Conservation (phyloP, 1,284 basidiomycete species). For the Inonotus hispidus region DNA sequence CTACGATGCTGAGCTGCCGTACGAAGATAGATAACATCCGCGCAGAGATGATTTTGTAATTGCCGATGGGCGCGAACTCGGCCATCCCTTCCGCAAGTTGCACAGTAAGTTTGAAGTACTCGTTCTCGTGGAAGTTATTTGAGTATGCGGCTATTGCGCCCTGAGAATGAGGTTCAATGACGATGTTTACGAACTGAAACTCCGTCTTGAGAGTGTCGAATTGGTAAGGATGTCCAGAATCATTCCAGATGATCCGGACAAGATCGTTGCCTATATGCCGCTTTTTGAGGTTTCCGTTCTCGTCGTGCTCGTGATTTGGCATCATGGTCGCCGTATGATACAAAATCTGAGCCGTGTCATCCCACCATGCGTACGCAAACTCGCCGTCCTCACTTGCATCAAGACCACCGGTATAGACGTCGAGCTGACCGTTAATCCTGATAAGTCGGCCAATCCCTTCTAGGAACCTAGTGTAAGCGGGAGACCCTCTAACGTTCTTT, state of each 20-base stretch:
- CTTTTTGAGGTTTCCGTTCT: slow-evolving; percentile 79
- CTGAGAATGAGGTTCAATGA: slow-evolving; percentile 90
- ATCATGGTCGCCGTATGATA: slow-evolving; percentile 98
- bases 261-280: slow-evolving; percentile 93
- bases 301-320: slow-evolving; percentile 74
- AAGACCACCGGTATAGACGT: slow-evolving; percentile 93
- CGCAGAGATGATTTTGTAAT: slow-evolving; percentile 89
- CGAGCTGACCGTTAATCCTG: slow-evolving; percentile 84
- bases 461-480: slow-evolving; percentile 90
- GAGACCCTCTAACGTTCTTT: slow-evolving; percentile 88
- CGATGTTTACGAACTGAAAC: slow-evolving; percentile 98
- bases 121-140: slow-evolving; percentile 74
- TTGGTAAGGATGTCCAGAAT: slow-evolving; percentile 79
- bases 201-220: slow-evolving; percentile 91
- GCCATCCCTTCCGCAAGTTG: slow-evolving; percentile 85
- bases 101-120: slow-evolving; percentile 89
- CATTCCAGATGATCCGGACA: slow-evolving; percentile 97
- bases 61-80: slow-evolving; percentile 85
- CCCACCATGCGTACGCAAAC: slow-evolving; percentile 98
- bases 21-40: slow-evolving; percentile 78
- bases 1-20: slow-evolving; percentile 78
- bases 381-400: slow-evolving; percentile 88
- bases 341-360: slow-evolving; percentile 92
- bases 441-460: slow-evolving; percentile 87
- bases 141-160: slow-evolving; percentile 79